These are phyloP conservation scores for Claviceps sp. DNA, from an alignment of 2,329 filamentous ascomycete species.

Conservation along the genomic window DNA sequence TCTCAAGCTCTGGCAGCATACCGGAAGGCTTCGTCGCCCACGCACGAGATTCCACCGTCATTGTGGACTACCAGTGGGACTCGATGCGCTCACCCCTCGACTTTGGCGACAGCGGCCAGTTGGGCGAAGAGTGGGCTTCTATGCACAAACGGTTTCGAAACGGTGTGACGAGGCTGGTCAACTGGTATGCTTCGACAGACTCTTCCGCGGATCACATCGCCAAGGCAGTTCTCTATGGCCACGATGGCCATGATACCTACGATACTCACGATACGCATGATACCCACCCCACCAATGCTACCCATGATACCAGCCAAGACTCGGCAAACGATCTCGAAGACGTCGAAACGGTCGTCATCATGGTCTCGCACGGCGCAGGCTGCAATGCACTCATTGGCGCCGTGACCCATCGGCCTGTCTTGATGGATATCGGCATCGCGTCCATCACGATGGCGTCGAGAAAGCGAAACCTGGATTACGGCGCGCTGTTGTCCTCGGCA, in stretches of 20 bases:
- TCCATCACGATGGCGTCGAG: constrained; percentile 80
- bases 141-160: constrained; percentile 87
- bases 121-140: constrained; percentile 86
- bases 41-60: constrained; percentile 71
- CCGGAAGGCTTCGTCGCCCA: constrained; percentile 82
- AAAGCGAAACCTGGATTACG: constrained; percentile 32
- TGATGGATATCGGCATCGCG: constrained; percentile 80
- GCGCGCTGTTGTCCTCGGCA: constrained; percentile 18
- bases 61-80: constrained; percentile 93
- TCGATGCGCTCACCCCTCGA: constrained; percentile 65
- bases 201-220: constrained; percentile 38
- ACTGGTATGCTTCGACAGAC: constrained; percentile 60
- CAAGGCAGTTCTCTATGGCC: constrained; percentile 14
- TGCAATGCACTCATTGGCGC: constrained; percentile 92
- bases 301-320: constrained; percentile 10
- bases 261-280: constrained; percentile 7
- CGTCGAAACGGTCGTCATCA: constrained; percentile 64
- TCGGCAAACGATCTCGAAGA: constrained; percentile 38
- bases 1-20: constrained; percentile 68
- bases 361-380: constrained; percentile 90
- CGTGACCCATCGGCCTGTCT: constrained; percentile 77
- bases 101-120: constrained; percentile 80
- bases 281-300: no score
- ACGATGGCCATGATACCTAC: constrained; percentile 8
- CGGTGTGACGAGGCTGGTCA: constrained; percentile 64